phyloP scores from a whole-genome alignment of 345 rosid genomes.

The Turnera subulata region DNA sequence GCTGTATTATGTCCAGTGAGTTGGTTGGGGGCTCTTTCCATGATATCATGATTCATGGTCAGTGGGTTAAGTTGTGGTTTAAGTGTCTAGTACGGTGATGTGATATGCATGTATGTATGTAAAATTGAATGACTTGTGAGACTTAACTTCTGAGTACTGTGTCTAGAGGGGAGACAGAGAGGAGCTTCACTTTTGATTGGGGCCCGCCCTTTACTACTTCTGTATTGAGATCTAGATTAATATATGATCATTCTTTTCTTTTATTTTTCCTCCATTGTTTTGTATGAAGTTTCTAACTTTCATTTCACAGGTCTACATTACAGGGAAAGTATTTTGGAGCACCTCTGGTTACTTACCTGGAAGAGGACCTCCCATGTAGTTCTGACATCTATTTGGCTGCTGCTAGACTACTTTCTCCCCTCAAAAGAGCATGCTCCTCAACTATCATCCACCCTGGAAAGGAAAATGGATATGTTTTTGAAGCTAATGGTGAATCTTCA shows the following conservation, averaged over 20 bases:
- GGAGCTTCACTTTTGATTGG: background rate
- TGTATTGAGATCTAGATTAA: too few relatives aligned
- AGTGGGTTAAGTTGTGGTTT: background rate
- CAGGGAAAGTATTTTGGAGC: constrained; percentile 54
- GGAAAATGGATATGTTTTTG: constrained; percentile 49
- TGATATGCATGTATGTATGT: too few relatives aligned
- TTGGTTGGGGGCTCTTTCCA: too few relatives aligned
- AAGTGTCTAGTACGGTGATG: background rate
- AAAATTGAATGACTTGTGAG: too few relatives aligned
- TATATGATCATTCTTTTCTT: background rate
- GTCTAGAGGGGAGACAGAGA: background rate
- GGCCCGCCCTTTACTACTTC: background rate
- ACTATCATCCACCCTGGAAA: constrained; percentile 30
- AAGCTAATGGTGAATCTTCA: constrained; percentile 41
- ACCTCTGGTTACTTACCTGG: constrained; percentile 66
- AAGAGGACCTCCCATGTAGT: constrained; percentile 48
- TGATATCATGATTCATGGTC: too few relatives aligned
- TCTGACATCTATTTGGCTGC: constrained; percentile 52
- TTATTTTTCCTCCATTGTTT: background rate
- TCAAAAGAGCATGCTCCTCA: constrained; percentile 46
- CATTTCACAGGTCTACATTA: constrained; percentile 38
- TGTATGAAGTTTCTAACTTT: too few relatives aligned
- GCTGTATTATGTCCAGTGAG: background rate
- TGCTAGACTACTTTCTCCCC: constrained; percentile 54
- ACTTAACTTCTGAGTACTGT: background rate